phyloP scores from a whole-genome alignment of 164 flowering plant genomes.

The Cinnamomum micranthum region DNA sequence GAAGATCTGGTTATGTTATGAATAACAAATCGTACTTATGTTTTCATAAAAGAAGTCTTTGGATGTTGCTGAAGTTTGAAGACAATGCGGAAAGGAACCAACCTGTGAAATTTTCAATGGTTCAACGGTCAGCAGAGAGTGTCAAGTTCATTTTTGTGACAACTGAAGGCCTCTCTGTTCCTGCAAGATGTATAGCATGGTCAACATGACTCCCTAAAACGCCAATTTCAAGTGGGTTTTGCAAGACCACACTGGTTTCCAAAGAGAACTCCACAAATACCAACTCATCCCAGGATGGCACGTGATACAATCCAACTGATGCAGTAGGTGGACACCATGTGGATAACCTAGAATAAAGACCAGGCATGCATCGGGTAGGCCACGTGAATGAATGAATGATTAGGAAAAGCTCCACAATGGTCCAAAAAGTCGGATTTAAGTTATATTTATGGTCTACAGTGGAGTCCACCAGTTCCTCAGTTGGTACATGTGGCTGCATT shows the following conservation, averaged over 20 bases:
- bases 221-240: background rate
- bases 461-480: no score
- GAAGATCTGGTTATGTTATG: no score
- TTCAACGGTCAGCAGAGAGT: slow-evolving; percentile 76
- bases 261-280: no score
- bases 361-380: no score
- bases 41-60: slow-evolving; percentile 59
- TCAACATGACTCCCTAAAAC: background rate
- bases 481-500: no score
- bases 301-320: background rate
- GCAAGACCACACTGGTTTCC: no score
- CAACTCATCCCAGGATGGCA: no score
- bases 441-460: no score
- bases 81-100: slow-evolving; percentile 56
- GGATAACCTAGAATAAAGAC: no score
- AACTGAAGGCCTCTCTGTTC: slow-evolving; percentile 63
- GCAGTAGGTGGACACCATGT: background rate
- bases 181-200: slow-evolving; percentile 31
- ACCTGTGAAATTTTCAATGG: slow-evolving; percentile 42
- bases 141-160: slow-evolving; percentile 81
- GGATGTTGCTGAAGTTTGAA: slow-evolving; percentile 69
- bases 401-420: no score
- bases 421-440: no score
- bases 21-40: background rate
- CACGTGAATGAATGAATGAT: no score